phyloP scores from a whole-genome alignment of 345 rosid species.

The Gossypium thurberi region DNA sequence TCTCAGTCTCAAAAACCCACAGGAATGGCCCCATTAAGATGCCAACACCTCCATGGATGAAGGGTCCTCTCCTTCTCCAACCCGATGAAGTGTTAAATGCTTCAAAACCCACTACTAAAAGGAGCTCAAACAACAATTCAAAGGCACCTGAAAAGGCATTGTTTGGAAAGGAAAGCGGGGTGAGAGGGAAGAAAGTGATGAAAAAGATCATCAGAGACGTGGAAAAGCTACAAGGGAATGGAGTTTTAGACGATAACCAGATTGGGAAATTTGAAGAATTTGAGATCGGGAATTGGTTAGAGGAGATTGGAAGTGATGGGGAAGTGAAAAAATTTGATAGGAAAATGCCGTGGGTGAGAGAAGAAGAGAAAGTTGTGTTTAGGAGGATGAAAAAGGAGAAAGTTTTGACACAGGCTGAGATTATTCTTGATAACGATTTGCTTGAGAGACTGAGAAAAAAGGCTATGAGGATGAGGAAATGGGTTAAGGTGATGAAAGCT shows the following conservation, averaged over 20 bases:
- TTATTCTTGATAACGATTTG: conserved; percentile 44
- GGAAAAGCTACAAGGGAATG: conserved; percentile 35
- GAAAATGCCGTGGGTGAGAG: conserved; percentile 66
- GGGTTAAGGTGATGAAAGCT: conserved; percentile 84
- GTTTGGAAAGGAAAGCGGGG: conserved; percentile 58
- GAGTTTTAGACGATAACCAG: conserved; percentile 20
- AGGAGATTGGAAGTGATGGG: conserved; percentile 15
- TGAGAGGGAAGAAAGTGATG: conserved; percentile 63
- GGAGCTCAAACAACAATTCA: conserved; percentile 4
- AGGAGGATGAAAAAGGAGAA: conserved; percentile 57
- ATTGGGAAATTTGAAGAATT: conserved; percentile 17
- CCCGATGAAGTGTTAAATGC: conserved; percentile 38
- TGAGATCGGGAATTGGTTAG: conserved; percentile 26
- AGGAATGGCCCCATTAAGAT: conserved; percentile 23
- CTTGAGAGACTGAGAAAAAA: conserved; percentile 53
- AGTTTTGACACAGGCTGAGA: conserved; percentile 43
- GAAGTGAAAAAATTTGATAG: conserved; percentile 21
- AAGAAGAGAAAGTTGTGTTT: conserved; percentile 25
- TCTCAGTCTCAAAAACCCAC: conserved; percentile 17
- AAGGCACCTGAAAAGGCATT: conserved; percentile 51
- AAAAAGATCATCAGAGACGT: conserved; percentile 47
- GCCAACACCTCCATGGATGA: conserved; percentile 79
- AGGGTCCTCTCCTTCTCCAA: conserved; percentile 44
- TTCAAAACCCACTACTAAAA: conserved; percentile 22
- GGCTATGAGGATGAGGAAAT: conserved; percentile 55